phyloP scores from a whole-genome alignment of 306 rosid species.

The Quercus cerris region DNA sequence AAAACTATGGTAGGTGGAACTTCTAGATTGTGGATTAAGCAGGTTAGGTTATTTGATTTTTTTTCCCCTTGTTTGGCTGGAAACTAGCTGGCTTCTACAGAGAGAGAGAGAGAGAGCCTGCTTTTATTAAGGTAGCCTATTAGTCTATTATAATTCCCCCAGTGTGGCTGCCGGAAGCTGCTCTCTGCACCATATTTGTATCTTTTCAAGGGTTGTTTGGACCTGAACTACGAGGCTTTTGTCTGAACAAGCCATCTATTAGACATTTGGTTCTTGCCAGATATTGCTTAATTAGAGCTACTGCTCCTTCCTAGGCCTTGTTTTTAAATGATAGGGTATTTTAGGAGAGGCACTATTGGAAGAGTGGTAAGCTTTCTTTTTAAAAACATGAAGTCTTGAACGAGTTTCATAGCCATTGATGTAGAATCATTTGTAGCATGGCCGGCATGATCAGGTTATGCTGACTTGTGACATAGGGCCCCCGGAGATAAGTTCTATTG shows the following conservation, averaged over 20 bases:
- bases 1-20: constrained; percentile 16
- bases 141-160: neutral
- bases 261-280: constrained; percentile 9
- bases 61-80: neutral
- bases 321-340: neutral
- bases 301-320: neutral
- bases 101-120: constrained; percentile 7
- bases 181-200: constrained; percentile 4
- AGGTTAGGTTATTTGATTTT: constrained; percentile 8
- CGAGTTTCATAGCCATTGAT: neutral
- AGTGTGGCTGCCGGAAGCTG: neutral
- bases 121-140: constrained; percentile 1
- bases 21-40: constrained; percentile 13
- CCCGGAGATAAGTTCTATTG: neutral
- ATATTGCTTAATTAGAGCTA: neutral
- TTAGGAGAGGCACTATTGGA: constrained; percentile 2
- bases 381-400: constrained; percentile 2
- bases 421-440: neutral
- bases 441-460: constrained; percentile 4
- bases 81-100: constrained; percentile 16
- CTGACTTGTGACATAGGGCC: neutral
- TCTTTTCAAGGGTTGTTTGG: neutral
- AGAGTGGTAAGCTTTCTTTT: neutral
- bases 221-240: neutral
- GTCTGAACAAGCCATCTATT: constrained; percentile 4